Evolutionary conservation across 2,329 filamentous ascomycete species (phyloP).

Genomic region (Colletotrichum shisoi): DNA sequence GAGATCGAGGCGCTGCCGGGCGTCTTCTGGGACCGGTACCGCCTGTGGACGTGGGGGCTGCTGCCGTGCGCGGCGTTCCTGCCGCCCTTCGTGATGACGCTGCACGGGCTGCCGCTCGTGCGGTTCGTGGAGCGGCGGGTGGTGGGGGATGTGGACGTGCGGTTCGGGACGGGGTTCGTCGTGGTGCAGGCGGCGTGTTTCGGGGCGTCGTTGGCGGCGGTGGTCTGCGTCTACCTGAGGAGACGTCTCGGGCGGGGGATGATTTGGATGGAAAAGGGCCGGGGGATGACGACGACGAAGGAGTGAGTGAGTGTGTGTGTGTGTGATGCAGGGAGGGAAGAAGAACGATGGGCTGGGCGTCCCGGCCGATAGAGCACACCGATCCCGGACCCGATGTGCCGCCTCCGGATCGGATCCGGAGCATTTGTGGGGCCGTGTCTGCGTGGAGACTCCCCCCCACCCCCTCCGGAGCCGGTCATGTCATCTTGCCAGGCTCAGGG

Average conservation of each 20-base stretch:
- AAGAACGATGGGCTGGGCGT: background rate
- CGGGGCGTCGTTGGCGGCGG: slow-evolving; percentile 10
- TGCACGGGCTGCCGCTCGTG: slow-evolving; percentile 25
- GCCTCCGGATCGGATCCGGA: background rate
- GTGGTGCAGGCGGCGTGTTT: background rate
- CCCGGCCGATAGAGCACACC: background rate
- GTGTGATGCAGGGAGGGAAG: background rate
- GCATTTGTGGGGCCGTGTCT: background rate
- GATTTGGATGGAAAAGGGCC: slow-evolving; percentile 35
- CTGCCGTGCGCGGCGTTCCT: slow-evolving; percentile 10
- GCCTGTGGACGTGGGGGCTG: slow-evolving; percentile 29
- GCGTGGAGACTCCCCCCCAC: too few species aligned
- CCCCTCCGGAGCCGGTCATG: background rate
- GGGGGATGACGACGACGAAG: slow-evolving; percentile 19
- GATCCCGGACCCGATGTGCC: slow-evolving; percentile 10
- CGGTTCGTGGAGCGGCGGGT: slow-evolving; percentile 7
- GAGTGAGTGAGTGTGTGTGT: background rate
- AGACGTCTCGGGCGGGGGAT: background rate
- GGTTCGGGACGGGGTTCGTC: slow-evolving; percentile 24
- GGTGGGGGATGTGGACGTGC: slow-evolving; percentile 5
- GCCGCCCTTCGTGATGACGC: background rate
- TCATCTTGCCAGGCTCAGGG: background rate
- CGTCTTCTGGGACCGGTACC: slow-evolving; percentile 37
- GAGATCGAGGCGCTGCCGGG: slow-evolving; percentile 34
- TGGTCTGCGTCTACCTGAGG: slow-evolving; percentile 17